These are phyloP conservation scores for Syncephalastrum sp. DNA, from an alignment of 371 early-diverging fungal genomes.

Conservation along the genomic window DNA sequence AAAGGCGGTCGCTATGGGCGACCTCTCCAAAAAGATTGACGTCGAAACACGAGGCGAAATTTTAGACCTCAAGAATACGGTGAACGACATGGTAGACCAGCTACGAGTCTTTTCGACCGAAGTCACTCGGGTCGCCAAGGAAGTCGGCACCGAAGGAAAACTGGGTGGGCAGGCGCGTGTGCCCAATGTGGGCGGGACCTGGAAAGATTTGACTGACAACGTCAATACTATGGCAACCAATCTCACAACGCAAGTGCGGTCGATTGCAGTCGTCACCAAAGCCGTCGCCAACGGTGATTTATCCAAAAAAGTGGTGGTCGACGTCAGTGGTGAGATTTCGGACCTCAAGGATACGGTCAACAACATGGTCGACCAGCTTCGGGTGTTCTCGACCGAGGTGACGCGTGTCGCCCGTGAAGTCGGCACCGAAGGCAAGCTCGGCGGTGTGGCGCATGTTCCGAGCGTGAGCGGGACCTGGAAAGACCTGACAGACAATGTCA, in stretches of 20 bases:
- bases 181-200: conserved; percentile 48
- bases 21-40: conserved; percentile 32
- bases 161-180: conserved; percentile 40
- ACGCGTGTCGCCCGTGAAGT: conserved; percentile 39
- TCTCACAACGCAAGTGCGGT: conserved; percentile 51
- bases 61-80: conserved; percentile 14
- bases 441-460: conserved; percentile 41
- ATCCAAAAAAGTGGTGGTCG: conserved; percentile 55
- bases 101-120: conserved; percentile 40
- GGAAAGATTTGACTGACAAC: conserved; percentile 52
- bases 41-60: conserved; percentile 42
- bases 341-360: conserved; percentile 61
- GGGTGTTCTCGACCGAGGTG: conserved; percentile 37
- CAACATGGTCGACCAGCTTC: conserved; percentile 56
- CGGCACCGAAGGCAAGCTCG: conserved; percentile 55
- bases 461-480: conserved; percentile 61
- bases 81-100: conserved; percentile 27
- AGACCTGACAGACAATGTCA: conserved; percentile 60
- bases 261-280: conserved; percentile 48
- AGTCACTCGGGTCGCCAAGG: conserved; percentile 39
- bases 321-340: conserved; percentile 64
- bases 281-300: conserved; percentile 59
- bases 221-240: conserved; percentile 53
- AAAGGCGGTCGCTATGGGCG: conserved; percentile 41
- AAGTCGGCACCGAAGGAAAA: conserved; percentile 54